phyloP scores from a whole-genome alignment of 164 flowering plant species.

The Paratinospora sagittata region DNA sequence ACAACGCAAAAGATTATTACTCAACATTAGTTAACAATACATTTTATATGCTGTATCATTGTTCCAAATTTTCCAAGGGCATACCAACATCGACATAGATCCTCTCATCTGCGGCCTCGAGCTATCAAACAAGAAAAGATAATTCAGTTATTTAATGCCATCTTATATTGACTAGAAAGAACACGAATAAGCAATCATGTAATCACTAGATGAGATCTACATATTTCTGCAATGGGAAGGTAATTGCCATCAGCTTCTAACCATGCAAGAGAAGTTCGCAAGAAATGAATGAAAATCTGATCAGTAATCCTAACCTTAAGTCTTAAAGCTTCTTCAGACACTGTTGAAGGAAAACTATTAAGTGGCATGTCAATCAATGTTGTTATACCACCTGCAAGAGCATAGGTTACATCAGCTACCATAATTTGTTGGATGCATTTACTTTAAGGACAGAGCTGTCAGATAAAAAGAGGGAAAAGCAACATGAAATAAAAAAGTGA shows the following conservation, averaged over 20 bases:
- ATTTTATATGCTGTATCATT: neutral
- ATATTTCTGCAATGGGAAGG: neutral
- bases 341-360: constrained; percentile 80
- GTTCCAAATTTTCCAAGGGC: constrained; percentile 21
- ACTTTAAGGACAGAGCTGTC: neutral
- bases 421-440: neutral
- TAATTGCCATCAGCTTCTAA: neutral
- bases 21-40: no score
- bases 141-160: neutral
- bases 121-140: constrained; percentile 29
- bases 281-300: constrained; percentile 1
- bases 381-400: constrained; percentile 76
- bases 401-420: constrained; percentile 5
- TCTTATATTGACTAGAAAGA: constrained; percentile 4
- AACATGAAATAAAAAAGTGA: neutral
- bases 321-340: constrained; percentile 62
- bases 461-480: neutral
- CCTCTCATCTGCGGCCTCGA: constrained; percentile 61
- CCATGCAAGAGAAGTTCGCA: neutral
- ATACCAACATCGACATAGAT: constrained; percentile 88
- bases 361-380: constrained; percentile 95
- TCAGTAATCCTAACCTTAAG: constrained; percentile 60
- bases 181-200: neutral
- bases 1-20: neutral
- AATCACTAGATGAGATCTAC: neutral